phyloP scores from a whole-genome alignment of 2,329 filamentous ascomycete genomes.

The Fusarium brevicatenulatum region DNA sequence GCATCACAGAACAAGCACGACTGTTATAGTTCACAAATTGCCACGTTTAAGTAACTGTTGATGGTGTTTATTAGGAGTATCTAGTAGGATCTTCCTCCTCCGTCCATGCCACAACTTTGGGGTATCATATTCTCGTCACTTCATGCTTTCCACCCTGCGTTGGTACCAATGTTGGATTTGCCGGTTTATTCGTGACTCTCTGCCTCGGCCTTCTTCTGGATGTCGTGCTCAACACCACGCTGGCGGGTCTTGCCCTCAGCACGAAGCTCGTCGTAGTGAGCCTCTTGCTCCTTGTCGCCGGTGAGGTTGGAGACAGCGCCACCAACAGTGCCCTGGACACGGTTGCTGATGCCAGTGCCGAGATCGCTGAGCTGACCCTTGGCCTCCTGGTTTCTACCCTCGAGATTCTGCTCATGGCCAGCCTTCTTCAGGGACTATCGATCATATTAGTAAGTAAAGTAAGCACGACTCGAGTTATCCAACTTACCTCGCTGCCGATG shows the following conservation, averaged over 20 bases:
- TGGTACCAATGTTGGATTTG: neutral
- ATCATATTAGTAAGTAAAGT: slow-evolving; percentile 10
- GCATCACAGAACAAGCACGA: neutral
- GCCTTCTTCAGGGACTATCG: slow-evolving; percentile 72
- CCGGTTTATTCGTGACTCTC: slow-evolving; percentile 34
- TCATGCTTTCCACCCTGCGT: slow-evolving; percentile 12
- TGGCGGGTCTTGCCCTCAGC: slow-evolving; percentile 86
- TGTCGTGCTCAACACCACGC: slow-evolving; percentile 82
- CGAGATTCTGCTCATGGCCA: slow-evolving; percentile 80
- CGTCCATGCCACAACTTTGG: slow-evolving; percentile 23
- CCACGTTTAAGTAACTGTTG: neutral
- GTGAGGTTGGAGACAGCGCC: slow-evolving; percentile 76
- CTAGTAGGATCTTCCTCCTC: slow-evolving; percentile 6
- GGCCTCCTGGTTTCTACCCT: slow-evolving; percentile 84
- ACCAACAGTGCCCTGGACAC: slow-evolving; percentile 77
- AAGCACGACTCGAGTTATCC: neutral
- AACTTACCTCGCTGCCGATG: slow-evolving; percentile 74
- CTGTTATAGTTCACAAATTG: neutral
- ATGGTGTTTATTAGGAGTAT: slow-evolving; percentile 25
- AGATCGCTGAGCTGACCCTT: slow-evolving; percentile 83
- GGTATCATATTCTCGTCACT: slow-evolving; percentile 35
- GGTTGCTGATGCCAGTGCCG: slow-evolving; percentile 70
- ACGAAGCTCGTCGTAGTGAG: slow-evolving; percentile 74
- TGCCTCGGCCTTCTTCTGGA: slow-evolving; percentile 75
- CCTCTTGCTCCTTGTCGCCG: slow-evolving; percentile 73